phyloP scores from a whole-genome alignment of 345 rosid genomes.

The Salix exigua region DNA sequence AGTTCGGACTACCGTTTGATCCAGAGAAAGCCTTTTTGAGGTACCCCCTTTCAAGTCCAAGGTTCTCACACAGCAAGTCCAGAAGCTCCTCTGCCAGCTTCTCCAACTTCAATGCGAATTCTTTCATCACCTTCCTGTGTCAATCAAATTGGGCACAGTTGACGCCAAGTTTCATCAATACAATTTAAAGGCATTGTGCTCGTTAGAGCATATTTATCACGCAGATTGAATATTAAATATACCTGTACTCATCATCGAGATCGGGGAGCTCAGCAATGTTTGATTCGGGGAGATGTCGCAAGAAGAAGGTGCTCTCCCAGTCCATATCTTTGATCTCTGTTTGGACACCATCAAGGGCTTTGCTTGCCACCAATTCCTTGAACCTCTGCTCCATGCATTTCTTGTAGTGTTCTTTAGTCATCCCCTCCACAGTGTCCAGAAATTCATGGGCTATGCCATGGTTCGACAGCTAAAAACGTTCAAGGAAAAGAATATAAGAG shows the following conservation, averaged over 20 bases:
- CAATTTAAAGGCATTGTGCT: neutral
- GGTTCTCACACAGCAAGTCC: conserved; percentile 78
- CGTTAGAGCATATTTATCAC: neutral
- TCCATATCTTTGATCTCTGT: conserved; percentile 74
- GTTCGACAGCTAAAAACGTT: conserved; percentile 48
- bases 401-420: conserved; percentile 77
- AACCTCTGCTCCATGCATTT: conserved; percentile 86
- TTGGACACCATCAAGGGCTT: conserved; percentile 52
- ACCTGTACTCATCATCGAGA: conserved; percentile 76
- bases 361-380: conserved; percentile 60
- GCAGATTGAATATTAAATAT: neutral
- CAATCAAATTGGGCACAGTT: neutral
- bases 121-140: conserved; percentile 66
- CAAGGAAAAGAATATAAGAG: neutral
- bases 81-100: conserved; percentile 75
- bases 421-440: conserved; percentile 65
- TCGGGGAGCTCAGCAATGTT: conserved; percentile 67
- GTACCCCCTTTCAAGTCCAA: conserved; percentile 76
- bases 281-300: conserved; percentile 71
- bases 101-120: conserved; percentile 68
- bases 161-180: too few species aligned
- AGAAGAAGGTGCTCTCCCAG: conserved; percentile 83
- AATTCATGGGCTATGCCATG: conserved; percentile 69
- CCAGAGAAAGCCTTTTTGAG: conserved; percentile 65
- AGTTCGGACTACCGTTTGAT: conserved; percentile 55